Evolutionary conservation across 1,139 yeast species (phyloP).

Genomic region (Eremothecium cymbalariae): DNA sequence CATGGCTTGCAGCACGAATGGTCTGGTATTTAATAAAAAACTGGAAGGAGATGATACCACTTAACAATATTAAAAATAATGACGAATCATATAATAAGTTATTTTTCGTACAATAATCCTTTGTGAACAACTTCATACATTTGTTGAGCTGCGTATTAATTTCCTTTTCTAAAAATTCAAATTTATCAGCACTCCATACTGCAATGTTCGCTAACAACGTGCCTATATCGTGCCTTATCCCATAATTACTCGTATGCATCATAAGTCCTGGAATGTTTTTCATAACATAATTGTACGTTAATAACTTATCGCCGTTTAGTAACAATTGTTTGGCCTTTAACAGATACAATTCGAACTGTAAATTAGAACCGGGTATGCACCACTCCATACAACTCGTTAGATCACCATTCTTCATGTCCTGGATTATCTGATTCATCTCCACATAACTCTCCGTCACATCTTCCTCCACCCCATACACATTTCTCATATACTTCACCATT

Average conservation of each 20-base stretch:
- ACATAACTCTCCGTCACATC: constrained; percentile 18
- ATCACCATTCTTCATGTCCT: constrained; percentile 21
- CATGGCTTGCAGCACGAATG: constrained; percentile 36
- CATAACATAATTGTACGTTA: constrained; percentile 21
- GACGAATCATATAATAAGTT: constrained; percentile 67
- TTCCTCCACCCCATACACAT: constrained; percentile 21
- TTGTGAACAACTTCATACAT: constrained; percentile 43
- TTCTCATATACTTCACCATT: constrained; percentile 19
- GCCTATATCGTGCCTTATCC: constrained; percentile 15
- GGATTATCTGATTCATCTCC: constrained; percentile 24
- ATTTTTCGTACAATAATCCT: constrained; percentile 58
- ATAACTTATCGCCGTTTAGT: constrained; percentile 15
- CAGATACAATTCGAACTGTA: constrained; percentile 24
- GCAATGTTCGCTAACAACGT: constrained; percentile 22
- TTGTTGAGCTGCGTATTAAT: constrained; percentile 19
- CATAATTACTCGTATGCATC: constrained; percentile 11
- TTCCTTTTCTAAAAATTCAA: constrained; percentile 3
- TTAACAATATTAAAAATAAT: constrained; percentile 53
- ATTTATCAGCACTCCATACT: constrained; percentile 15
- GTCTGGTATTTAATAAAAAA: constrained; percentile 56
- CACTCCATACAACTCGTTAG: constrained; percentile 22
- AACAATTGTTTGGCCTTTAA: constrained; percentile 21
- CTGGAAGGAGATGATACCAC: constrained; percentile 69
- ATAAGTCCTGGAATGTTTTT: constrained; percentile 16
- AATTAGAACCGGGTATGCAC: constrained; percentile 16